These are phyloP conservation scores for Penicillium verhagenii DNA, from an alignment of 495 filamentous ascomycete species.

Conservation along the genomic window DNA sequence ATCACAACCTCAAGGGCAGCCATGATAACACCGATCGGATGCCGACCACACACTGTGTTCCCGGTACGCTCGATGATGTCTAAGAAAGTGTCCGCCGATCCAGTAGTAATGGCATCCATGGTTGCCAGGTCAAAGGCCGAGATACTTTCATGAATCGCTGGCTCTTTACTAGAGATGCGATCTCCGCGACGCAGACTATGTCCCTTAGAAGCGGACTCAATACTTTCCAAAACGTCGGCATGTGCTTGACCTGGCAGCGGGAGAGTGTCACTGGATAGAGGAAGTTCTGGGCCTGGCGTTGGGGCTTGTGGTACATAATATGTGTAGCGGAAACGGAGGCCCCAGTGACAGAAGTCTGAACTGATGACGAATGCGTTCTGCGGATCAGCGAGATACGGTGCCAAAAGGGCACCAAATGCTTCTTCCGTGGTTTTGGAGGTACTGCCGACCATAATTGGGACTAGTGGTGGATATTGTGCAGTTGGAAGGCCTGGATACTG, in stretches of 20 bases:
- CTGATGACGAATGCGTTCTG: constrained; percentile 81
- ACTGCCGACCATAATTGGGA: constrained; percentile 88
- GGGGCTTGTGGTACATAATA: constrained; percentile 63
- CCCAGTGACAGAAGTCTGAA: constrained; percentile 98
- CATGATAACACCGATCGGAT: constrained; percentile 95
- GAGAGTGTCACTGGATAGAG: constrained; percentile 39
- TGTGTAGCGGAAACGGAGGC: constrained; percentile 80
- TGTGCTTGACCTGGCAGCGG: constrained; percentile 38
- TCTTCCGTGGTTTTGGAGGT: constrained; percentile 65
- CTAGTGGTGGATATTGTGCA: constrained; percentile 65
- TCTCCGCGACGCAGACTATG: constrained; percentile 39
- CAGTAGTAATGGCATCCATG: constrained; percentile 79
- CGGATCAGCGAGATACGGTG: constrained; percentile 74
- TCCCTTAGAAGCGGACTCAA: constrained; percentile 36
- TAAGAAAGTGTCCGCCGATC: constrained; percentile 66
- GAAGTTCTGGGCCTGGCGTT: constrained; percentile 38
- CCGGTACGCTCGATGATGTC: constrained; percentile 65
- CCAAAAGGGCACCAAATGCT: constrained; percentile 66
- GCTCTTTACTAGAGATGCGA: constrained; percentile 36
- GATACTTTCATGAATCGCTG: constrained; percentile 83
- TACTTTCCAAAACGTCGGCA: constrained; percentile 23
- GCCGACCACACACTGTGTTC: constrained; percentile 93
- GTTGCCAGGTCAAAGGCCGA: constrained; percentile 73
- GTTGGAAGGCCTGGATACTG: constrained; percentile 37
- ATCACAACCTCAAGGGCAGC: constrained; percentile 69